phyloP scores from a whole-genome alignment of 83 land plant species.

The Thuja plicata region DNA sequence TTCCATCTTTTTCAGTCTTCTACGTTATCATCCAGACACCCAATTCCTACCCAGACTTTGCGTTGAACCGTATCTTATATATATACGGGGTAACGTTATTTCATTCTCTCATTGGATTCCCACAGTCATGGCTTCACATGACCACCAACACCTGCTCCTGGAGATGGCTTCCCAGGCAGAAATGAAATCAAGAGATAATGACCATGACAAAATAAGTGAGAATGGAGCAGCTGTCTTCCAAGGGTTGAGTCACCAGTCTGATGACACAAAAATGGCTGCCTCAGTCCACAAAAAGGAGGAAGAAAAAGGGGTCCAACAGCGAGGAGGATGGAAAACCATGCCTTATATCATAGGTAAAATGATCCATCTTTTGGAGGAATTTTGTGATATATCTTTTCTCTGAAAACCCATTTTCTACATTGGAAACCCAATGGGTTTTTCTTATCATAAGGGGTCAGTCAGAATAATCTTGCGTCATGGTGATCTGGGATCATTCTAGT shows the following conservation, averaged over 20 bases:
- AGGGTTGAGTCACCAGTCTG: neutral
- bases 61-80: too few species aligned
- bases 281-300: neutral
- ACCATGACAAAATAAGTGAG: neutral
- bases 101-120: neutral
- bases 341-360: slow-evolving; percentile 57
- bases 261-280: neutral
- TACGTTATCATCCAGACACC: neutral
- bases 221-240: neutral
- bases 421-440: too few species aligned
- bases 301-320: slow-evolving; percentile 16
- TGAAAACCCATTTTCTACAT: neutral
- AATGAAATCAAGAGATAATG: neutral
- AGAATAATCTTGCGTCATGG: neutral
- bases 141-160: neutral
- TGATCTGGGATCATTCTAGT: too few species aligned
- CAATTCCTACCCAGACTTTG: neutral
- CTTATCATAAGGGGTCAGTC: too few species aligned
- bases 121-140: neutral
- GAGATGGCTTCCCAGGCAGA: neutral
- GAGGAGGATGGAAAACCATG: slow-evolving; percentile 75
- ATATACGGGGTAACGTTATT: too few species aligned
- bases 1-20: too few species aligned
- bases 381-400: neutral
- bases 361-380: neutral